Percentiles rank a stretch among this genome's conserved stretches.
These are phyloP conservation scores for Ogataea neopini DNA, from an alignment of 805 yeast genomes.

Conservation along the genomic window DNA sequence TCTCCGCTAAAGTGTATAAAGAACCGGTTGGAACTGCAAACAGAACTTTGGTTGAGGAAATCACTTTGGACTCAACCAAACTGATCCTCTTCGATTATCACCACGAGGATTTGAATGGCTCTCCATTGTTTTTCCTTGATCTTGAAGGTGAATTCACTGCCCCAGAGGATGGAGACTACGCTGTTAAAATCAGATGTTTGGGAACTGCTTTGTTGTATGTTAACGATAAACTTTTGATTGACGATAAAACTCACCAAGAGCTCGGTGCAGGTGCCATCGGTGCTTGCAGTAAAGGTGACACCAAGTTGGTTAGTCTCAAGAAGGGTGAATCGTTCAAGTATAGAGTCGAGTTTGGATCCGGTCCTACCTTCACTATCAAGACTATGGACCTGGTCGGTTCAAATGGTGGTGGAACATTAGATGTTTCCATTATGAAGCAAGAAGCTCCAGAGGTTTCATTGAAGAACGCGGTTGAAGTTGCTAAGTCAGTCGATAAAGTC, in stretches of 20 bases:
- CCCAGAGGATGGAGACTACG: conserved; percentile 41
- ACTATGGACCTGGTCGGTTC: conserved; percentile 22
- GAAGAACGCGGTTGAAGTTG: conserved; percentile 46
- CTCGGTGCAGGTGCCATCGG: conserved; percentile 44
- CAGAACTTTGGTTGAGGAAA: conserved; percentile 33
- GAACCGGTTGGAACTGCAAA: conserved; percentile 27
- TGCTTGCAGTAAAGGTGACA: conserved; percentile 24
- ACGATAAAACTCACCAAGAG: conserved; percentile 44
- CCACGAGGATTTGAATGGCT: conserved; percentile 21
- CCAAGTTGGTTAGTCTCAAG: conserved; percentile 28
- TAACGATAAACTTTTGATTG: conserved; percentile 44
- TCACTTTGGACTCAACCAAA: conserved; percentile 20
- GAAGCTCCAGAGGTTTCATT: conserved; percentile 36
- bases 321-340: conserved; percentile 39
- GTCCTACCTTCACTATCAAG: conserved; percentile 36
- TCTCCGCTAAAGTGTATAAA: conserved; percentile 30
- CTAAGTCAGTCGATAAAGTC: conserved; percentile 54
- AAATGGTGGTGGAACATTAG: conserved; percentile 37
- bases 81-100: conserved; percentile 28
- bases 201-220: conserved; percentile 47
- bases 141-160: conserved; percentile 41
- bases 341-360: conserved; percentile 44
- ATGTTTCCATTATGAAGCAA: conserved; percentile 22
- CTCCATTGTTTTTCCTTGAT: conserved; percentile 38
- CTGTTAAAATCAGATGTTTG: conserved; percentile 40